A percentile compares a stretch with the other conserved stretches of the same genome.
Evolutionary conservation across 371 early-diverging fungal species (phyloP).

Genomic region (Actinomortierella ambigua): DNA sequence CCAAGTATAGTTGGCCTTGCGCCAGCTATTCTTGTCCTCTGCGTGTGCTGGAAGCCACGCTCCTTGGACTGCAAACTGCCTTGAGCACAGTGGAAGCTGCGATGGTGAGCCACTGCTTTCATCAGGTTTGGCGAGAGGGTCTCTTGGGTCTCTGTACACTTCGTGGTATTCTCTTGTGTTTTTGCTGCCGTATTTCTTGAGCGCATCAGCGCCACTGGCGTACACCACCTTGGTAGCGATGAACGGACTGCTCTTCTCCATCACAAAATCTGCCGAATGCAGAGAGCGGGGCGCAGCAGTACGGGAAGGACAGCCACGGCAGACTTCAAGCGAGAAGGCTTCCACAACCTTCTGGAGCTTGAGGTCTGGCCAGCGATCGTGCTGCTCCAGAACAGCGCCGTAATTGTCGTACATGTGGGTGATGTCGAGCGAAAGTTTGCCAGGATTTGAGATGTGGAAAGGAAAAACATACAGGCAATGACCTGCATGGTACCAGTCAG

Average conservation of each 20-base stretch:
- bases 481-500: conserved; percentile 32
- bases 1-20: conserved; percentile 34
- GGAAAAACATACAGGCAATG: conserved; percentile 41
- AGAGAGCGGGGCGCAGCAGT: conserved; percentile 6
- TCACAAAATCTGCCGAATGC: background rate
- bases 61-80: conserved; percentile 21
- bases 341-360: conserved; percentile 15
- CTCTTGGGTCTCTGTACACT: background rate
- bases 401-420: conserved; percentile 35
- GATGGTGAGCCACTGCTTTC: background rate
- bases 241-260: background rate
- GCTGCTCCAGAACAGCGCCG: conserved; percentile 22
- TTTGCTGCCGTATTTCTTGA: no score
- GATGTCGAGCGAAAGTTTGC: conserved; percentile 31
- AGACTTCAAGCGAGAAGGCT: conserved; percentile 23
- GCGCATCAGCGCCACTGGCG: no score
- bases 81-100: conserved; percentile 23
- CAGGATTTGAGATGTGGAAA: conserved; percentile 39
- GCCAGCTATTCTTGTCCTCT: conserved; percentile 30
- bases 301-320: conserved; percentile 24
- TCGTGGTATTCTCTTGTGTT: no score
- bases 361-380: conserved; percentile 22
- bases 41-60: conserved; percentile 42
- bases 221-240: no score
- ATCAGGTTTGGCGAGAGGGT: background rate